Percentiles rank a stretch among this genome's conserved stretches.
These are phyloP conservation scores for Helianthus annuus DNA, from an alignment of 129 eudicot genomes.

Conservation along the genomic window DNA sequence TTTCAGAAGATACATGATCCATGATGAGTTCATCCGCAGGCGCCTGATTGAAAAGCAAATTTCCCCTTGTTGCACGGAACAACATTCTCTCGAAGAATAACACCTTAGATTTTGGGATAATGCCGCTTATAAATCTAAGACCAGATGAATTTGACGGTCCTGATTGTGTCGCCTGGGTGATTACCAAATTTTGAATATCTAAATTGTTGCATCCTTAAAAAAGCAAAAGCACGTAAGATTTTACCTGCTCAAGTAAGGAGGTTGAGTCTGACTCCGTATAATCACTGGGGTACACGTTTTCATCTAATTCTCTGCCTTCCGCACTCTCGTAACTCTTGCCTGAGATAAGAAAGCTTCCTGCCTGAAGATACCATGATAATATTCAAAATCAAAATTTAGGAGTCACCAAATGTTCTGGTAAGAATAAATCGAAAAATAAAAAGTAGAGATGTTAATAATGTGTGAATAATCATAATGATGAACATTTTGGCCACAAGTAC, in stretches of 20 bases:
- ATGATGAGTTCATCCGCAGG: slow-evolving; percentile 77
- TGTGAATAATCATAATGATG: neutral
- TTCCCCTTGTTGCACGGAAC: slow-evolving; percentile 98
- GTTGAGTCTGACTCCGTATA: slow-evolving; percentile 75
- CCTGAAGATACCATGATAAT: slow-evolving; percentile 53
- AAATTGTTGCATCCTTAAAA: neutral
- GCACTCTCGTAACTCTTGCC: slow-evolving; percentile 53
- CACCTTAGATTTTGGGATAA: slow-evolving; percentile 72
- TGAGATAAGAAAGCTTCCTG: slow-evolving; percentile 79
- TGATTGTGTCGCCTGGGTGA: slow-evolving; percentile 75
- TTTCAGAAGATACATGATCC: slow-evolving; percentile 86
- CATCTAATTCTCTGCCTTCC: slow-evolving; percentile 78
- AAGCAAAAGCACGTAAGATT: neutral
- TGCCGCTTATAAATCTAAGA: slow-evolving; percentile 89
- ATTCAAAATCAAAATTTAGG: slow-evolving; percentile 1
- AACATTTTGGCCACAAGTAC: neutral
- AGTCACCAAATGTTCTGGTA: neutral
- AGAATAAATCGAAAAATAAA: neutral
- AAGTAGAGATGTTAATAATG: neutral
- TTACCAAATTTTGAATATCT: slow-evolving; percentile 11
- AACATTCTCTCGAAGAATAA: slow-evolving; percentile 86
- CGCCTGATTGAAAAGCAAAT: slow-evolving; percentile 89
- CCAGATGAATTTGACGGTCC: slow-evolving; percentile 71
- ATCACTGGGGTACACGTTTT: slow-evolving; percentile 58
- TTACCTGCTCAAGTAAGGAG: slow-evolving; percentile 90